Evolutionary conservation across 371 early-diverging fungal species (phyloP), one percentile per base, ranked within the genome.

Genomic region (Apophysomyces sp.): DNA sequence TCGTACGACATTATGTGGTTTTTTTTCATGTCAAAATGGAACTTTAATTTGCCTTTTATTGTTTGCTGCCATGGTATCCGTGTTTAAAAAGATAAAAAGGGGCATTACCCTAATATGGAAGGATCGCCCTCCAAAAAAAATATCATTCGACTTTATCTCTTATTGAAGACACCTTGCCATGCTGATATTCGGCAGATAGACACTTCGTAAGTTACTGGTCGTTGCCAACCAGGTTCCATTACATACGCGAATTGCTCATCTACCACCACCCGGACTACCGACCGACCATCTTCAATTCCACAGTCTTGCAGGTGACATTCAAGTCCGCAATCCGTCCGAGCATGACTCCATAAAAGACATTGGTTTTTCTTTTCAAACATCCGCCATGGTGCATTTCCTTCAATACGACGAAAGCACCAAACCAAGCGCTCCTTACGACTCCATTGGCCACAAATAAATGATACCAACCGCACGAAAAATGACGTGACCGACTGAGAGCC

Each of bases 171-270:
- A 44, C 21, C 49, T 2, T 44, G n/a, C 49, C 49, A 44, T 44
- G 49, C 21, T 18, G 49, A 21, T 26, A 3, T 21, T 9, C 24
- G 21, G 21, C 49, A 44, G 9, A 44, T 21, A 24, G 24, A 30
- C 15, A 69, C 39, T 32, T 70, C 61, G 54, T 70, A 70, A 1
- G 63, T 57, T 11, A 66, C n/a, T 6, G 70, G 70, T n/a, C 62
- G 53, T 13, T 62, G 29, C 62, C 65, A 63, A 11, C 62, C 62
- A 5, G 70, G 60, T 34, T 70, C 63, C 37, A 59, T 58, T 15
- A 54, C 58, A 32, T 60, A 70, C 3, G 63, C 70, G n/a, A 70
- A 11, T 13, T 57, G 57, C 36, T 70, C 70, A 13, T 55, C 52
- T 7, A 62, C 16, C 3, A 66, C 57, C 3, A 66, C 61, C 6